Evolutionary conservation across 1,139 yeast species (phyloP).

Genomic region (Protomyces inundatus): DNA sequence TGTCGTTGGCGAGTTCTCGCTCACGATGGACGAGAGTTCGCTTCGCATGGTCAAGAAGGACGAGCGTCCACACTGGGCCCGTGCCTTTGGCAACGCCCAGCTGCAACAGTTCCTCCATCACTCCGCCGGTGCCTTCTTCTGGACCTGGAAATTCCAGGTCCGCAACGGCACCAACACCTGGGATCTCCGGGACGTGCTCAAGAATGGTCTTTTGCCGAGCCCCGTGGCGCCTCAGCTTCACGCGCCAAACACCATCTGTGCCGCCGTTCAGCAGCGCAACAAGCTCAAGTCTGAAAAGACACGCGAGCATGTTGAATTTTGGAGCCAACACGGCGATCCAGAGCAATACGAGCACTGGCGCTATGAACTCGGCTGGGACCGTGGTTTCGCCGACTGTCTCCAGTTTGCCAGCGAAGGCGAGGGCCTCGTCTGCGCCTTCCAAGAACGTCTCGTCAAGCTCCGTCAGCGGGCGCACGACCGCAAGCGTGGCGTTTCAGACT

Average conservation of each 20-base stretch:
- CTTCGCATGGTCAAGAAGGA: conserved; percentile 54
- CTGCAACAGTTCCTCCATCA: conserved; percentile 43
- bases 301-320: conserved; percentile 35
- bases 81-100: conserved; percentile 44
- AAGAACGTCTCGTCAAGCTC: conserved; percentile 48
- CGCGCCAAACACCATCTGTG: conserved; percentile 39
- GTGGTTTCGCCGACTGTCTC: conserved; percentile 67
- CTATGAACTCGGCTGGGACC: conserved; percentile 66
- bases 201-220: conserved; percentile 54
- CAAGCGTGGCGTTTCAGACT: conserved; percentile 52
- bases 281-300: conserved; percentile 29
- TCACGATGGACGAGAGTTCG: conserved; percentile 70
- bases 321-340: conserved; percentile 59
- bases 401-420: conserved; percentile 62
- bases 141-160: conserved; percentile 82
- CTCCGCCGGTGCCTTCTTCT: conserved; percentile 71
- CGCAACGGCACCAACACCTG: conserved; percentile 59
- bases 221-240: conserved; percentile 42
- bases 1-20: conserved; percentile 83
- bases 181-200: conserved; percentile 79
- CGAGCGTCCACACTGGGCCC: conserved; percentile 48
- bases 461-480: conserved; percentile 55
- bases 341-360: conserved; percentile 68
- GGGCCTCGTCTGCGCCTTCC: conserved; percentile 65
- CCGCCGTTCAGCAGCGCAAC: conserved; percentile 43